Base-by-base conservation (phyloP, 2,329 filamentous ascomycete species). In the Saccharata proteae region DNA sequence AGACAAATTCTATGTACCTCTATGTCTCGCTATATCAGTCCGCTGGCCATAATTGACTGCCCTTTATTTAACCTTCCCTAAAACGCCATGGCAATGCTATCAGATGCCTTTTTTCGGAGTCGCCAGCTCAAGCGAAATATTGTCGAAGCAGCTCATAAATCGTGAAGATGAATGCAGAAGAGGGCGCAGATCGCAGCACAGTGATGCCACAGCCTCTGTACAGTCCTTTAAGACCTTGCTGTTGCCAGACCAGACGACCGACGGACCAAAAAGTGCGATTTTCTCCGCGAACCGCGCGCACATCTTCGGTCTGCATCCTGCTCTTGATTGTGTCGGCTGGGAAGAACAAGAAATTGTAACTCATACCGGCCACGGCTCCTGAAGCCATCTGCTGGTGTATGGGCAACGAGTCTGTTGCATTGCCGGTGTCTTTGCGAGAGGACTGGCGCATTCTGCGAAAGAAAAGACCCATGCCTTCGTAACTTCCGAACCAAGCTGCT, bases 261-360 rank as follows among this genome's bases (percentile, higher is more conserved):
- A 92, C 84, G 21, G 68, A 62, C 60, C 67, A 71, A 48, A 98
- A 96, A 0, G 74, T 77, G 24, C 69, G 70, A 32, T 69, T 68
- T 34, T 61, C 58, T 2, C 62, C 62, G 14, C 63, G 58, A 6
- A 65, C 44, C 9, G 57, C 62, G 18, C 68, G 70, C 25, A 83
- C 64, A 4, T 85, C 78, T 32, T 80, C 71, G 0, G 90, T 98
- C 60, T 98, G 90, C 77, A 98, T 93, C 28, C 88, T 76, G 12
- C 82, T 92, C 61, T 98, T 98, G 63, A 98, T 80, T 1, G 90
- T 98, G 54, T 98, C 90, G 29, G 90, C 90, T 0, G 90, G 90
- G 54, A 90, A 98, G 65, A 96, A 94, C 14, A 93, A 62, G 52
- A 96, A 96, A 54, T 98, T 98, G 61, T 98, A 98, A 20, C 76